Conservation (phyloP, 208 protist genomes). For the Acanthamoeba lenticulata region DNA sequence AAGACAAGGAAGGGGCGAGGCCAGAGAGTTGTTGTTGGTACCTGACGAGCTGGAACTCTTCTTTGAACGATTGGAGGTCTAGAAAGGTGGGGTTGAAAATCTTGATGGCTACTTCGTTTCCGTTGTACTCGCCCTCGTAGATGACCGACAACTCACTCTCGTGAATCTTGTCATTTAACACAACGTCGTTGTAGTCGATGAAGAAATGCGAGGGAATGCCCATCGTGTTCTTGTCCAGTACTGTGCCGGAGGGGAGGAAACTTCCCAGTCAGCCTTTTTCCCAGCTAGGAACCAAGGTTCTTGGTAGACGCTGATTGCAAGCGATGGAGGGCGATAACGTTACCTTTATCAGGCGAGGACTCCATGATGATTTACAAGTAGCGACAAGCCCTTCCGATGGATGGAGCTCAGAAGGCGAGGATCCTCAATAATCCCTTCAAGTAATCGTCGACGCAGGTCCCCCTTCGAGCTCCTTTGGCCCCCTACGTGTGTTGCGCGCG, state of each 20-base stretch:
- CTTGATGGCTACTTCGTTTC: neutral
- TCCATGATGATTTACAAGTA: too few relatives aligned
- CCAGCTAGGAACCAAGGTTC: too few relatives aligned
- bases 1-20: neutral
- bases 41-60: conserved; percentile 9
- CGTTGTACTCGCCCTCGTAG: conserved; percentile 41
- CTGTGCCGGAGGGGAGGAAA: neutral
- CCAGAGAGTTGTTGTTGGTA: neutral
- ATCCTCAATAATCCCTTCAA: too few relatives aligned
- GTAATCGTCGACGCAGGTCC: too few relatives aligned
- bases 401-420: too few relatives aligned
- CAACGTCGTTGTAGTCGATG: conserved; percentile 9
- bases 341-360: too few relatives aligned
- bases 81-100: conserved; percentile 11
- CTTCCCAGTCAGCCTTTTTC: neutral
- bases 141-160: conserved; percentile 18
- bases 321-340: too few relatives aligned
- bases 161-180: conserved; percentile 46
- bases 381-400: too few relatives aligned
- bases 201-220: neutral
- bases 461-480: too few relatives aligned
- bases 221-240: neutral
- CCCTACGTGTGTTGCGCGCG: too few relatives aligned
- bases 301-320: too few relatives aligned
- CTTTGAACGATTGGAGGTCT: conserved; percentile 2